These are phyloP conservation scores for Stagonosporopsis cucurbitacearum DNA, from an alignment of 2,329 filamentous ascomycete species.

Conservation along the genomic window DNA sequence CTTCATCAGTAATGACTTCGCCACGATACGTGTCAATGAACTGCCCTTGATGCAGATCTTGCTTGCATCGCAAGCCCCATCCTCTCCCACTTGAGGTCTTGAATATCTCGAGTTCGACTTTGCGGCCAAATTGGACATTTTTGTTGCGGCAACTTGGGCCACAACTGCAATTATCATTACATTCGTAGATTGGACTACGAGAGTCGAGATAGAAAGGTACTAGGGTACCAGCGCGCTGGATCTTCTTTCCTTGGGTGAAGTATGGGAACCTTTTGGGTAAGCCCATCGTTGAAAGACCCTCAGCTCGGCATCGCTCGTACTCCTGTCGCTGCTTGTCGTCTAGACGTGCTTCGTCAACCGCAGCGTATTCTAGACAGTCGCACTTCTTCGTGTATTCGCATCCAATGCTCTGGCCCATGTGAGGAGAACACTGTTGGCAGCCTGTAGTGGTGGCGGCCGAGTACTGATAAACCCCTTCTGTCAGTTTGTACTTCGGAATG, in stretches of 20 bases:
- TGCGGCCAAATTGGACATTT: constrained; percentile 76
- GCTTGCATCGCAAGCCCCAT: constrained; percentile 74
- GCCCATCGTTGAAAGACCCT: constrained; percentile 39
- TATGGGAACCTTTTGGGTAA: constrained; percentile 69
- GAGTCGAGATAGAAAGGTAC: constrained; percentile 53
- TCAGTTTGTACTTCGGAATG: constrained; percentile 66
- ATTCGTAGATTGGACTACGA: constrained; percentile 73
- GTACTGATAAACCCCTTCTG: constrained; percentile 64
- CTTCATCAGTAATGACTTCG: constrained; percentile 56
- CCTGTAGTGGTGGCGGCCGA: constrained; percentile 70
- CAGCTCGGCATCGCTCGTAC: constrained; percentile 27
- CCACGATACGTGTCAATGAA: constrained; percentile 83
- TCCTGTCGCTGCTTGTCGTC: constrained; percentile 31
- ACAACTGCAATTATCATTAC: constrained; percentile 74
- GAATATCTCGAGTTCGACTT: constrained; percentile 77
- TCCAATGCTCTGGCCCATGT: constrained; percentile 58
- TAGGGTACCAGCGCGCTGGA: constrained; percentile 37
- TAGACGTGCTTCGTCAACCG: constrained; percentile 52
- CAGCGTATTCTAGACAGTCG: constrained; percentile 70
- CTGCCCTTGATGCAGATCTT: constrained; percentile 72
- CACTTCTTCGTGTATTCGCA: constrained; percentile 72
- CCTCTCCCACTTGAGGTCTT: constrained; percentile 71
- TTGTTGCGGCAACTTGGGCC: constrained; percentile 71
- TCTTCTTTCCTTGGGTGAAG: constrained; percentile 45
- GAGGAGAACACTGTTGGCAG: constrained; percentile 66